phyloP scores from a whole-genome alignment of 768 basidiomycete genomes.

The Lyophyllum decastes region DNA sequence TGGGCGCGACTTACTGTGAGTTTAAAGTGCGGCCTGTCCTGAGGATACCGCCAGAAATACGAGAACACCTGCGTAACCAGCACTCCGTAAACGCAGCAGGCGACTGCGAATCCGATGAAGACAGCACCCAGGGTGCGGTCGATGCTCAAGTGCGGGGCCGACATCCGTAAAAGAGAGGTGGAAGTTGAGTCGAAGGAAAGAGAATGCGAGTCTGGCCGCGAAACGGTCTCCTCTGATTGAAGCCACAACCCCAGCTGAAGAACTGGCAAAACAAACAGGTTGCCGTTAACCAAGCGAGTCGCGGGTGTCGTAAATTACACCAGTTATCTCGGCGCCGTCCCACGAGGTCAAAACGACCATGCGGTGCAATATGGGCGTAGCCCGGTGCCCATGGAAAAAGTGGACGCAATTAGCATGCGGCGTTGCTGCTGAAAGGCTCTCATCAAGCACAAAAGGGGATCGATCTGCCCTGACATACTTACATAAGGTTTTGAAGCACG shows the following conservation, averaged over 20 bases:
- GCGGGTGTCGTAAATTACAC: background rate
- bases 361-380: background rate
- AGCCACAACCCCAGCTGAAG: background rate
- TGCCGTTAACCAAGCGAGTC: background rate
- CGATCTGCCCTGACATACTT: background rate
- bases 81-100: slow-evolving; percentile 56
- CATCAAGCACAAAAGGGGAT: background rate
- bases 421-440: background rate
- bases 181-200: background rate
- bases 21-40: slow-evolving; percentile 54
- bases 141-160: slow-evolving; percentile 21
- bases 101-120: slow-evolving; percentile 57
- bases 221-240: background rate
- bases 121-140: slow-evolving; percentile 61
- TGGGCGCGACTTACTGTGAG: slow-evolving; percentile 40
- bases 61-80: slow-evolving; percentile 53
- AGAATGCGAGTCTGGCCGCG: background rate
- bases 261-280: background rate
- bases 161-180: slow-evolving; percentile 7
- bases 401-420: background rate
- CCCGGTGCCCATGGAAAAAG: background rate
- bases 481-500: background rate
- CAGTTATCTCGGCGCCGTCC: background rate
- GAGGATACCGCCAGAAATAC: slow-evolving; percentile 57
- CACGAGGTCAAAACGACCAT: slow-evolving; percentile 3